A percentile compares a stretch with the other conserved stretches of the same genome.
Conservation (phyloP, 768 basidiomycete species). For the Psilocybe cyanescens region DNA sequence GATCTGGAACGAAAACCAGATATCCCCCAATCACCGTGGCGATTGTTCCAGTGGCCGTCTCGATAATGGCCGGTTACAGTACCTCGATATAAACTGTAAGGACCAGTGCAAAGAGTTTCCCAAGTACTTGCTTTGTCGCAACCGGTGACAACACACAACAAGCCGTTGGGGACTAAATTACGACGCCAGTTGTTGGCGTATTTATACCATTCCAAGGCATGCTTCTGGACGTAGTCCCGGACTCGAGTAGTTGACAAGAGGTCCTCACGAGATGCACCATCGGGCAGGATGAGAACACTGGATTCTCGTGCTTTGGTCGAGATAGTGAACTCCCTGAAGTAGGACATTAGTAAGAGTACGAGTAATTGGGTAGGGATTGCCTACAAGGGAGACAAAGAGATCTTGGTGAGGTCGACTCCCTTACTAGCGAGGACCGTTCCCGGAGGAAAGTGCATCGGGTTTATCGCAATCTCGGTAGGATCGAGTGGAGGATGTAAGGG, state of each 20-base stretch:
- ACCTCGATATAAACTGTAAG: neutral
- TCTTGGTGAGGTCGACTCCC: neutral
- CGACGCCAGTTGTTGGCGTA: neutral
- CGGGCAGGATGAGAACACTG: conserved; percentile 13
- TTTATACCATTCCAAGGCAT: conserved; percentile 4
- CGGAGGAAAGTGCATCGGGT: conserved; percentile 8
- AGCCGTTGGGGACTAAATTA: conserved; percentile 11
- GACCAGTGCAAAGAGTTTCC: conserved; percentile 9
- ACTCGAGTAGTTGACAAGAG: neutral
- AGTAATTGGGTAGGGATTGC: neutral
- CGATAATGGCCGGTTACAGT: neutral
- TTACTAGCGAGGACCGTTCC: conserved; percentile 13
- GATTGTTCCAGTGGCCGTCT: neutral
- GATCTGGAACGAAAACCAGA: too few species aligned
- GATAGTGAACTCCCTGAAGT: conserved; percentile 9
- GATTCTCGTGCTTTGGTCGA: conserved; percentile 6
- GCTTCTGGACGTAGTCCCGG: conserved; percentile 4
- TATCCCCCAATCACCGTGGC: neutral
- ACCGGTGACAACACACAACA: conserved; percentile 18
- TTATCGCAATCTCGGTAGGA: neutral
- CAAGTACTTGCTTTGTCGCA: conserved; percentile 16
- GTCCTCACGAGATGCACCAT: conserved; percentile 20
- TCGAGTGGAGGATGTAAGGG: conserved; percentile 9
- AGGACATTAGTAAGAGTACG: neutral
- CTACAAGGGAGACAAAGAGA: conserved; percentile 7